Evolutionary conservation across 495 filamentous ascomycete genomes (phyloP).

Genomic region (Hypoxylon cercidicola): DNA sequence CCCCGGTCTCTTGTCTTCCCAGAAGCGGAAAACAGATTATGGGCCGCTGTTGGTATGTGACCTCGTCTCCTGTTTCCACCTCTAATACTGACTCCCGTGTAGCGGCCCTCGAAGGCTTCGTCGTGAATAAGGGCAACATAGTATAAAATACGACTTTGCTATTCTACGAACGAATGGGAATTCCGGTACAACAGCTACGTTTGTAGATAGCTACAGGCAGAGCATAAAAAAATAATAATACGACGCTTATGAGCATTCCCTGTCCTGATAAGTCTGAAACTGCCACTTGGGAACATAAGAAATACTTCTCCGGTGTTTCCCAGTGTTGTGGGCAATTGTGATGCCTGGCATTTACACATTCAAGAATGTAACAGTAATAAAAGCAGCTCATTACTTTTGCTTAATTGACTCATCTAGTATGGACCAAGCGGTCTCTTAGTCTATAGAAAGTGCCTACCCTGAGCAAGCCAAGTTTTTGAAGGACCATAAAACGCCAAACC

Average conservation of each 20-base stretch:
- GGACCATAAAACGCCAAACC: constrained; percentile 39
- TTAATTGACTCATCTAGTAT: constrained; percentile 28
- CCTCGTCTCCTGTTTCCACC: constrained; percentile 20
- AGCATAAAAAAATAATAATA: too few relatives aligned
- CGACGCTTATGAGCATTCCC: too few relatives aligned
- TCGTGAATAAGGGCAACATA: constrained; percentile 84
- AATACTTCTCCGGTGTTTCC: not conserved
- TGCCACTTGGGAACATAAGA: too few relatives aligned
- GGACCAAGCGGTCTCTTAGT: constrained; percentile 21
- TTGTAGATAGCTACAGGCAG: too few relatives aligned
- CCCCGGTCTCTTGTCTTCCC: constrained; percentile 83
- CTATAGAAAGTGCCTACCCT: constrained; percentile 26
- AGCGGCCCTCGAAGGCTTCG: constrained; percentile 87
- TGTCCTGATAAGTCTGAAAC: too few relatives aligned
- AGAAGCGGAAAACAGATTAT: constrained; percentile 94
- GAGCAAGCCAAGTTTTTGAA: constrained; percentile 33
- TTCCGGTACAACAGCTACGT: too few relatives aligned
- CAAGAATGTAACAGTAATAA: not conserved
- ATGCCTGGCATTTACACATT: not conserved
- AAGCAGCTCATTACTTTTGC: constrained; percentile 9
- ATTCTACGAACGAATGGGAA: not conserved
- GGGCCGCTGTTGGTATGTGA: constrained; percentile 78
- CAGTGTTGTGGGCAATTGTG: not conserved
- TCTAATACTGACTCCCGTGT: not conserved
- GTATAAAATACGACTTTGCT: constrained; percentile 28